Evolutionary conservation across 2,329 filamentous ascomycete species (phyloP), one percentile per base, ranked within the genome.

Genomic region (Remersonia thermophila): DNA sequence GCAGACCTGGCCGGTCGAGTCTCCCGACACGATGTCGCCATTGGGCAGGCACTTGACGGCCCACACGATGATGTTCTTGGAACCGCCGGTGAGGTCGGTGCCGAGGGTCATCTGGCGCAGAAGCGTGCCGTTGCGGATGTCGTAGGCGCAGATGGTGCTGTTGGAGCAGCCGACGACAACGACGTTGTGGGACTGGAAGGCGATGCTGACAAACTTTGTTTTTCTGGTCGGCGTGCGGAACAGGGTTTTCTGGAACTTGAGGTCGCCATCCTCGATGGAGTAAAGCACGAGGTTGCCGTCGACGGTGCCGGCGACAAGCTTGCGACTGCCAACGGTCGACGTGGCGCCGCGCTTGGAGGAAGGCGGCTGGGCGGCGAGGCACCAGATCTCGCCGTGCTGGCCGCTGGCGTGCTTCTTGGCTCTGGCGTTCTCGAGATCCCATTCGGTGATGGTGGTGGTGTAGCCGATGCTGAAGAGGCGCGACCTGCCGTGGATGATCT

Each of bases 321-420:
- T 80, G 53, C 62, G 63, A 34, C 55, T 47, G 33, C 44, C 44
- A 37, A 7, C 7, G 12, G 27, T 14, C 11, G 41, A 27, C 7
- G 41, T 35, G 3, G 32, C 37, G 27, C 46, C 47, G 18, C 48
- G 45, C 29, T 51, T 51, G 32, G 47, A 47, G 40, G 64, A 60
- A 45, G 67, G 65, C 3, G 89, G 91, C 60, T 95, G 89, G 11
- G 80, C 83, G 40, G 83, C 84, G 51, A 98, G 73, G 60, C 89
- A 96, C 91, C 91, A 98, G 43, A 96, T 89, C 53, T 95, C 87
- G 46, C 86, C 87, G 58, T 93, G 85, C 58, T 93, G 93, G 31
- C 89, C 91, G 51, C 83, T 86, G 13, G 84, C 85, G 57, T 93
- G 82, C 40, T 81, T 75, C 60, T 80, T 73, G 9, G 86, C 83